phyloP scores from a whole-genome alignment of 2,329 filamentous ascomycete species.

The Metarhizium anisopliae region DNA sequence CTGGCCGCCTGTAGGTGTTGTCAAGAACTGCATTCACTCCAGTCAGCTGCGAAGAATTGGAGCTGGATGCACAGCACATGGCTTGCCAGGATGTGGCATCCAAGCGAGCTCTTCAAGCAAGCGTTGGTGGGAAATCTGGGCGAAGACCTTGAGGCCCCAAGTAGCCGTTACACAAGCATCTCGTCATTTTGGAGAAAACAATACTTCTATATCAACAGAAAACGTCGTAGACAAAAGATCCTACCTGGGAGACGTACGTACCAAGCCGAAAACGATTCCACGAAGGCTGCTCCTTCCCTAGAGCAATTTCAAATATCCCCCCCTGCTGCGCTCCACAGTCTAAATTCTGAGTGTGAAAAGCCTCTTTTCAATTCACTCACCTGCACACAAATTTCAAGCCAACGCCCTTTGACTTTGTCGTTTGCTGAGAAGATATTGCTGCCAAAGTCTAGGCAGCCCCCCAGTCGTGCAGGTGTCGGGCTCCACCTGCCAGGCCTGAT shows the following conservation, averaged over 20 bases:
- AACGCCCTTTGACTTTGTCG: neutral
- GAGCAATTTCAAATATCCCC: no score
- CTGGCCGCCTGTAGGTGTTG: neutral
- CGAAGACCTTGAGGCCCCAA: no score
- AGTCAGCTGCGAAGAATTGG: neutral
- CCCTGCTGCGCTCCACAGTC: no score
- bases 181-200: no score
- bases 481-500: conserved; percentile 11
- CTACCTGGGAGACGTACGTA: no score
- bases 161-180: no score
- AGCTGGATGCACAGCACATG: neutral
- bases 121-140: neutral
- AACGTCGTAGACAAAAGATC: no score
- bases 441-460: neutral
- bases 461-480: neutral
- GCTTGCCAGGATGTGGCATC: neutral
- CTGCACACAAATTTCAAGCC: neutral
- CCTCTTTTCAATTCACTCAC: neutral
- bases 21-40: neutral
- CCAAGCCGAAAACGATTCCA: no score
- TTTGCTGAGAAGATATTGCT: neutral
- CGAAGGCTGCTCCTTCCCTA: no score
- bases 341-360: no score
- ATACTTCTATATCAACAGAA: no score
- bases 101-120: neutral